A percentile compares a stretch with the other conserved stretches of the same genome.
Evolutionary conservation across 169 alveolate genomes (phyloP).

Genomic region (Plasmodium inui): DNA sequence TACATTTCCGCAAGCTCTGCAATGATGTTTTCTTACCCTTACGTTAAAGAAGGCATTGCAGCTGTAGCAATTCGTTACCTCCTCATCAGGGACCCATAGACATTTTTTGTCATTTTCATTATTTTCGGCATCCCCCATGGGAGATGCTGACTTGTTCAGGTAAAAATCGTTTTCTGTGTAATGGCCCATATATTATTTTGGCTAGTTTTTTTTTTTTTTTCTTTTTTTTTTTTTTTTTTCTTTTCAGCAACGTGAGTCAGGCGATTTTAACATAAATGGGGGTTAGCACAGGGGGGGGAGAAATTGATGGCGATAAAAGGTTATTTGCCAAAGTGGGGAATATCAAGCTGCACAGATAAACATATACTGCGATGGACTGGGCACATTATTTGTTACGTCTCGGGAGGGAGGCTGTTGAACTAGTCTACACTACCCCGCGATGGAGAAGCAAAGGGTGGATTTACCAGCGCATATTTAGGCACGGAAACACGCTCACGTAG

Average conservation of each 20-base stretch:
- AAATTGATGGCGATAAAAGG: neutral
- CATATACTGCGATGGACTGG: neutral
- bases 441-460: neutral
- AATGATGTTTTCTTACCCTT: constrained; percentile 71
- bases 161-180: constrained; percentile 13
- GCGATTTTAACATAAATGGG: neutral
- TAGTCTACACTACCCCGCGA: neutral
- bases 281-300: neutral
- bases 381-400: neutral
- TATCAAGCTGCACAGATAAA: neutral
- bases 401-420: neutral
- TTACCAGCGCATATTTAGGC: neutral
- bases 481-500: neutral
- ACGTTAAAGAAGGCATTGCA: constrained; percentile 66
- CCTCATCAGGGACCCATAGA: constrained; percentile 76
- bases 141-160: constrained; percentile 31
- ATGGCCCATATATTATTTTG: constrained; percentile 50
- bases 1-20: constrained; percentile 76
- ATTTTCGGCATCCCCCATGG: constrained; percentile 50
- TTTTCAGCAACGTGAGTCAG: neutral
- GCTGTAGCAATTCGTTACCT: constrained; percentile 66
- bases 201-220: constrained; percentile 16
- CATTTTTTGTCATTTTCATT: constrained; percentile 43
- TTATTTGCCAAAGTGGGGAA: neutral
- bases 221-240: neutral